phyloP scores from a whole-genome alignment of 306 rosid species.

The Dicorynia guianensis region DNA sequence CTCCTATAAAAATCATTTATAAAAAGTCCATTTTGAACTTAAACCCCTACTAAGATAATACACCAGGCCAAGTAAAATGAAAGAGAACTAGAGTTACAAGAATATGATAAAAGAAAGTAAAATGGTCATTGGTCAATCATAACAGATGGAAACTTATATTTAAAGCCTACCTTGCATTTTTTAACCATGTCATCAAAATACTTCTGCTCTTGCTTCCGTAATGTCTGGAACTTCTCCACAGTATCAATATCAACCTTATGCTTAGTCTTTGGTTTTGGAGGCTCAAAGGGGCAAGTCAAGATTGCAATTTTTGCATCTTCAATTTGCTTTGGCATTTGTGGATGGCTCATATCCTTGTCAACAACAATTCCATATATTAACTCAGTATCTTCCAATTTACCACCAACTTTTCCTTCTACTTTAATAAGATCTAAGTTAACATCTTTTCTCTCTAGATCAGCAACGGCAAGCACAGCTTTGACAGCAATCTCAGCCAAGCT shows the following conservation, averaged over 20 bases:
- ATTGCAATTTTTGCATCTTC: constrained; percentile 95
- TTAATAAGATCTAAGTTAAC: constrained; percentile 88
- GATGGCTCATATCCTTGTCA: constrained; percentile 99
- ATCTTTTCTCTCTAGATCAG: constrained; percentile 96
- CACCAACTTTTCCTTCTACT: constrained; percentile 98
- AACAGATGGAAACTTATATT: not conserved
- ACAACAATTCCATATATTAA: constrained; percentile 86
- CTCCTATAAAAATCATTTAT: not conserved
- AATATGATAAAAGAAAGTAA: not conserved
- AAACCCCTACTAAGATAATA: not conserved
- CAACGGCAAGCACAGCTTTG: constrained; percentile 93
- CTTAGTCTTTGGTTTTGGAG: constrained; percentile 98
- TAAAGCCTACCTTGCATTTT: constrained; percentile 78
- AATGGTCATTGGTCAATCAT: not conserved
- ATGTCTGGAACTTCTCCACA: constrained; percentile 92
- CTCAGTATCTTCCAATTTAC: constrained; percentile 94
- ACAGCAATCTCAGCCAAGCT: constrained; percentile 96
- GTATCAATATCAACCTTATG: constrained; percentile 99
- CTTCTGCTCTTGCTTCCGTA: constrained; percentile 80
- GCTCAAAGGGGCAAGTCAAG: constrained; percentile 98
- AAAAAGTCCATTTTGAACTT: constrained; percentile 1
- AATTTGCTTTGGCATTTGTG: constrained; percentile 97
- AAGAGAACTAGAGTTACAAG: not conserved
- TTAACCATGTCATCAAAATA: constrained; percentile 98
- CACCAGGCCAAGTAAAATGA: not conserved